Evolutionary conservation across 2,329 filamentous ascomycete species (phyloP), one percentile per base, ranked within the genome.

Genomic region (Alternaria conjuncta): DNA sequence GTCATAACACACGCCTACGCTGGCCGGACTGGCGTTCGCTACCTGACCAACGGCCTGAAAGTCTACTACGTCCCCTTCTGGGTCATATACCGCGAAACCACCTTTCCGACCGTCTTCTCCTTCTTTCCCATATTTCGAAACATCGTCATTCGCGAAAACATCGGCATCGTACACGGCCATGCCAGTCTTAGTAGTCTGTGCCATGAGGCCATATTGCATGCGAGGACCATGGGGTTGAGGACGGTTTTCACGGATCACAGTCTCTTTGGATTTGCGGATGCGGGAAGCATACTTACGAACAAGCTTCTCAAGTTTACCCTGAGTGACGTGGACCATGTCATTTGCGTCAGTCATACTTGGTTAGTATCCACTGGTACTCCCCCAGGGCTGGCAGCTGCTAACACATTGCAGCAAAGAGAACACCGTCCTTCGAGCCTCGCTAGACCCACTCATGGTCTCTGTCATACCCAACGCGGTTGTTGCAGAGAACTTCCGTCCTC

Each of bases 211-310:
- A 96, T 99, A 61, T 82, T 99, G 10, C 96, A 99, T 82, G 96
- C 92, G 11, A 86, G 96, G 60, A 98, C 96, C 4, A 99, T 99
- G 96, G 94, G 96, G 2, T 79, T 99, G 71, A 89, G 94, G 55
- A 97, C 96, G 0, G 95, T 97, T 47, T 98, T 98, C 76, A 99
- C 96, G 1, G 96, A 99, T 75, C 96, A 99, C 80, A 97, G 94
- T 44, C 86, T 99, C 4, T 98, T 98, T 82, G 96, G 96, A 2
- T 99, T 99, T 75, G 96, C 95, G 49, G 96, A 99, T 81, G 94
- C 96, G 1, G 93, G 89, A 2, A 98, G 95, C 69, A 99, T 99
- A 67, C 84, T 99, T 63, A 96, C 95, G 30, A 99, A 99, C 79
- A 99, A 99, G 83, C 84, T 99, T 43, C 86, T 99, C 60, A 99